Evolutionary conservation across 169 alveolate species (phyloP).

Genomic region (Cryptosporidium andersoni): DNA sequence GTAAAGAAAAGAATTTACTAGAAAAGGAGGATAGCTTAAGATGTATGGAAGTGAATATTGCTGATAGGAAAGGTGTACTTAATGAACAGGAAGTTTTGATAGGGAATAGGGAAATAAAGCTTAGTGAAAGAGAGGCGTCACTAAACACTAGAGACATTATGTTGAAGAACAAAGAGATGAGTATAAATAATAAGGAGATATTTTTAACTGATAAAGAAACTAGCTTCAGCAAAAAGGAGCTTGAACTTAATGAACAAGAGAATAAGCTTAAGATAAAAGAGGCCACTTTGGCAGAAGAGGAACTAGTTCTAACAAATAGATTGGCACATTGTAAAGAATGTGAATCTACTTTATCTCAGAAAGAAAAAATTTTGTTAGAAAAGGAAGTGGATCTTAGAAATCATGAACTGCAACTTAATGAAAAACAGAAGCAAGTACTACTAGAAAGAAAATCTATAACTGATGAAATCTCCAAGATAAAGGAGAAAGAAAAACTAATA

Average conservation of each 20-base stretch:
- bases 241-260: slow-evolving; percentile 24
- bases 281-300: neutral
- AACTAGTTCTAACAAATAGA: neutral
- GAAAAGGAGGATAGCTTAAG: slow-evolving; percentile 40
- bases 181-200: slow-evolving; percentile 9
- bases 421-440: slow-evolving; percentile 25
- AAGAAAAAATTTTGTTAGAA: slow-evolving; percentile 23
- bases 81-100: slow-evolving; percentile 7
- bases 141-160: neutral
- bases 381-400: slow-evolving; percentile 19
- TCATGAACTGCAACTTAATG: slow-evolving; percentile 25
- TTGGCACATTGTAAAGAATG: slow-evolving; percentile 1
- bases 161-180: slow-evolving; percentile 10
- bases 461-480: slow-evolving; percentile 49
- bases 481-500: slow-evolving; percentile 42
- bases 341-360: slow-evolving; percentile 2
- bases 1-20: slow-evolving; percentile 16
- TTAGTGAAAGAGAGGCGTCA: slow-evolving; percentile 37
- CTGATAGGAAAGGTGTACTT: slow-evolving; percentile 1
- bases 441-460: slow-evolving; percentile 44
- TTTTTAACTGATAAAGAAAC: slow-evolving; percentile 24
- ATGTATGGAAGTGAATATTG: slow-evolving; percentile 29
- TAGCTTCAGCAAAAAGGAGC: slow-evolving; percentile 4
- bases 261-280: slow-evolving; percentile 10
- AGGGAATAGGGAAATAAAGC: slow-evolving; percentile 42